Percentiles rank a stretch among this genome's conserved stretches.
Conservation (phyloP, 768 basidiomycete genomes). For the Agaricus blazei region DNA sequence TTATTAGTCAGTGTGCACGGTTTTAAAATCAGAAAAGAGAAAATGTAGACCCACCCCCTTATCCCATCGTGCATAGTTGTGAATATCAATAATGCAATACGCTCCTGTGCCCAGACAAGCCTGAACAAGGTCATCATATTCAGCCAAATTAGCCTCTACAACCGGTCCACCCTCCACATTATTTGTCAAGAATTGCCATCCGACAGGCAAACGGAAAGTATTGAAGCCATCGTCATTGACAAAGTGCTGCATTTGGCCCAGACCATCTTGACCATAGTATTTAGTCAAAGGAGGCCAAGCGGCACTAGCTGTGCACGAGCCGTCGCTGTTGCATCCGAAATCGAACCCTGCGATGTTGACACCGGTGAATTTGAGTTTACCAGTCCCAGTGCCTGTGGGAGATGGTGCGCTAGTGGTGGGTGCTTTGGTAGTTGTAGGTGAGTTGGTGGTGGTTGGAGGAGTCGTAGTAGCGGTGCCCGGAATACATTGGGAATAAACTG, state of each 20-base stretch:
- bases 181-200: slow-evolving; percentile 51
- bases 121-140: slow-evolving; percentile 51
- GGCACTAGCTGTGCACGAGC: slow-evolving; percentile 31
- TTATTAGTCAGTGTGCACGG: background rate
- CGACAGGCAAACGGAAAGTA: slow-evolving; percentile 54
- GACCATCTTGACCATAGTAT: slow-evolving; percentile 39
- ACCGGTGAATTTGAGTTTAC: slow-evolving; percentile 33
- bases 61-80: slow-evolving; percentile 59
- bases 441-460: slow-evolving; percentile 6
- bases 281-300: slow-evolving; percentile 42
- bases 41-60: slow-evolving; percentile 24
- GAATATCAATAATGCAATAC: slow-evolving; percentile 51
- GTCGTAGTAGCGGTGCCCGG: slow-evolving; percentile 19
- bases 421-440: background rate
- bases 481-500: slow-evolving; percentile 30
- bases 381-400: slow-evolving; percentile 21
- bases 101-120: slow-evolving; percentile 44
- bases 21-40: background rate
- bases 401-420: slow-evolving; percentile 10
- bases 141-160: slow-evolving; percentile 35
- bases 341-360: slow-evolving; percentile 55
- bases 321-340: slow-evolving; percentile 45
- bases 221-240: slow-evolving; percentile 49
- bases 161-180: slow-evolving; percentile 33
- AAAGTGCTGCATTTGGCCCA: slow-evolving; percentile 62